phyloP scores from a whole-genome alignment of 1,139 yeast species.

The Trichomonascaceae sp. region DNA sequence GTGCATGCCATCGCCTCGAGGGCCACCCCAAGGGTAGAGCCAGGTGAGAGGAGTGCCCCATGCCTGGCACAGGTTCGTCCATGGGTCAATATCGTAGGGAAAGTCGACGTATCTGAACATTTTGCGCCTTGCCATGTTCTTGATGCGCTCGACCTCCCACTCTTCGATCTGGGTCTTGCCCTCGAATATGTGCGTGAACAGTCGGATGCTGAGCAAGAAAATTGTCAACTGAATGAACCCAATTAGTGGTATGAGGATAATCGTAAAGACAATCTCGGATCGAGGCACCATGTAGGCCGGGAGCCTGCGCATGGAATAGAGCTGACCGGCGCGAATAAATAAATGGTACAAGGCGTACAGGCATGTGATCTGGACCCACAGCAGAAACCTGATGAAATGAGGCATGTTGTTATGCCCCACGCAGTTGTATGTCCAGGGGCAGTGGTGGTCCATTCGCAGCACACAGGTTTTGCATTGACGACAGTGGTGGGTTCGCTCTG shows the following conservation, averaged over 20 bases:
- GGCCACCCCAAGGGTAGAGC: slow-evolving; percentile 55
- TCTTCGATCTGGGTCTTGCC: slow-evolving; percentile 90
- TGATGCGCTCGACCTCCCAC: slow-evolving; percentile 85
- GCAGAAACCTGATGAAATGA: slow-evolving; percentile 66
- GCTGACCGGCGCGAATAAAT: slow-evolving; percentile 28
- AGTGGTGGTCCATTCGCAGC: slow-evolving; percentile 74
- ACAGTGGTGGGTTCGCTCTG: slow-evolving; percentile 74
- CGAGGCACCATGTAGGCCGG: slow-evolving; percentile 49
- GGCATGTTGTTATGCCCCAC: slow-evolving; percentile 73
- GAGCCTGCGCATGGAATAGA: slow-evolving; percentile 40
- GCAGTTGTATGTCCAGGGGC: slow-evolving; percentile 81
- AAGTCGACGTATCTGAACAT: slow-evolving; percentile 31
- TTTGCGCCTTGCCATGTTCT: slow-evolving; percentile 40
- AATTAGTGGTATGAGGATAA: slow-evolving; percentile 43
- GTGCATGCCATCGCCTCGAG: slow-evolving; percentile 39
- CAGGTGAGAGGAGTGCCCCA: slow-evolving; percentile 32
- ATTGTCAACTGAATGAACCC: slow-evolving; percentile 49
- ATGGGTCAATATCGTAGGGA: slow-evolving; percentile 64
- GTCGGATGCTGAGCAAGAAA: slow-evolving; percentile 44
- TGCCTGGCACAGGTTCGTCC: slow-evolving; percentile 36
- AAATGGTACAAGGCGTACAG: slow-evolving; percentile 36
- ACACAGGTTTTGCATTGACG: slow-evolving; percentile 42
- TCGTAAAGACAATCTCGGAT: slow-evolving; percentile 41
- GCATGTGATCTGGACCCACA: slow-evolving; percentile 52
- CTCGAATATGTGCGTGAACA: slow-evolving; percentile 38